Evolutionary conservation across 164 flowering plant species (phyloP).

Genomic region (Aristolochia californica): DNA sequence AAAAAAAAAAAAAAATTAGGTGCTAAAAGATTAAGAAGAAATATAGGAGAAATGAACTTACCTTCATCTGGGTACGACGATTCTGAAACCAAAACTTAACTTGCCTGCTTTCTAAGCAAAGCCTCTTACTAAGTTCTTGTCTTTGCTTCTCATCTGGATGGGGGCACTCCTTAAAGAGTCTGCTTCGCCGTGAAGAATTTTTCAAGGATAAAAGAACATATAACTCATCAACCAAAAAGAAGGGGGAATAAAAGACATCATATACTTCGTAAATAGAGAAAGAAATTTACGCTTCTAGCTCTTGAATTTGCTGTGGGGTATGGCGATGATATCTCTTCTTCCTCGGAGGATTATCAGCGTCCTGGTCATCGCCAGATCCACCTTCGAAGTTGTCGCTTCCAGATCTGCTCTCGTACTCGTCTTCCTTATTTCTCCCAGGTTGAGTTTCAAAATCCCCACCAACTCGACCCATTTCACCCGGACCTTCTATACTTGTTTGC

Average conservation of each 20-base stretch:
- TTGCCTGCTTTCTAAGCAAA: constrained; percentile 74
- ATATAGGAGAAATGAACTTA: constrained; percentile 4
- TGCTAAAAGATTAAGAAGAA: not conserved
- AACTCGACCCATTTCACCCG: constrained; percentile 38
- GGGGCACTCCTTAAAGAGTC: constrained; percentile 92
- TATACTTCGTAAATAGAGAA: not conserved
- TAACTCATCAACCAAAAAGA: not conserved
- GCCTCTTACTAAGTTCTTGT: constrained; percentile 69
- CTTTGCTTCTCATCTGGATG: constrained; percentile 99
- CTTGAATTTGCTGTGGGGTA: constrained; percentile 99
- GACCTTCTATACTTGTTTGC: constrained; percentile 70
- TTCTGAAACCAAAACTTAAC: constrained; percentile 99
- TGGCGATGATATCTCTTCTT: constrained; percentile 95
- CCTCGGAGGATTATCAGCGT: constrained; percentile 68
- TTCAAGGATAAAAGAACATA: not conserved
- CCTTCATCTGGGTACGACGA: constrained; percentile 97
- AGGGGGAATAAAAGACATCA: not conserved
- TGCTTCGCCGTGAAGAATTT: constrained; percentile 7
- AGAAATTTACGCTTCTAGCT: constrained; percentile 72
- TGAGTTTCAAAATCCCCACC: constrained; percentile 32
- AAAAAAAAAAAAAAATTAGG: not conserved
- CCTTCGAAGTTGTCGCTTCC: constrained; percentile 91
- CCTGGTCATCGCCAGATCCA: constrained; percentile 79
- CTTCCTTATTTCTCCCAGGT: constrained; percentile 52
- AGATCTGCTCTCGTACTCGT: constrained; percentile 93